These are phyloP conservation scores for Flaveria trinervia DNA, from an alignment of 129 eudicot genomes.

Conservation along the genomic window DNA sequence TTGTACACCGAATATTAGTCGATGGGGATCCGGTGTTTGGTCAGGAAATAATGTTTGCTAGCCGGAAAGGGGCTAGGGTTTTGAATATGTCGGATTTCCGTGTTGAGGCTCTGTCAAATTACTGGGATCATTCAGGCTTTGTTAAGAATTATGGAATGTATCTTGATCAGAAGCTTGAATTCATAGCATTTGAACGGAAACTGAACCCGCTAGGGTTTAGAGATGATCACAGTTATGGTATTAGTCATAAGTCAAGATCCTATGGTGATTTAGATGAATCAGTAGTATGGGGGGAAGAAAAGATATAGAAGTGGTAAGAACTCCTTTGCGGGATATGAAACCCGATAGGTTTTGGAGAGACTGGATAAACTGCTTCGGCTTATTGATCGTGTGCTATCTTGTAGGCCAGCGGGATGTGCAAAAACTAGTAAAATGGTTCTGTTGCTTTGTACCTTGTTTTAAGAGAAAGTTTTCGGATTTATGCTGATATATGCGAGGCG, in stretches of 20 bases:
- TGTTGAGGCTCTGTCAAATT: conserved; percentile 68
- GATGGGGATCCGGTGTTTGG: conserved; percentile 56
- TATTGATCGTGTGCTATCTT: conserved; percentile 59
- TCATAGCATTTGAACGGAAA: conserved; percentile 58
- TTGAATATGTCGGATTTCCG: conserved; percentile 76
- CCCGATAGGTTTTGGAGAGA: conserved; percentile 59
- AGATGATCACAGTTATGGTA: conserved; percentile 49
- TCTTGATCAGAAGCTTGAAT: conserved; percentile 70
- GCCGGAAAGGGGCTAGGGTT: conserved; percentile 59
- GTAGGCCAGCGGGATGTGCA: conserved; percentile 67
- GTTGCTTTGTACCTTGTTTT: conserved; percentile 59
- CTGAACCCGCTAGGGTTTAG: conserved; percentile 44
- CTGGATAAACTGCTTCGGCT: conserved; percentile 60
- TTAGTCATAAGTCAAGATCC: conserved; percentile 42
- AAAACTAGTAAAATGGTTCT: conserved; percentile 61
- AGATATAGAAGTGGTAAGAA: conserved; percentile 39
- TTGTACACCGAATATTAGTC: conserved; percentile 57
- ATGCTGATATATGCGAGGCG: conserved; percentile 65
- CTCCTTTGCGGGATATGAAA: conserved; percentile 54
- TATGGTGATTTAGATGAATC: conserved; percentile 55
- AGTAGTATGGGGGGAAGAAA: conserved; percentile 33
- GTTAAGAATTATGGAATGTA: conserved; percentile 64
- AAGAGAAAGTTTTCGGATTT: conserved; percentile 66
- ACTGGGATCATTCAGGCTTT: conserved; percentile 83
- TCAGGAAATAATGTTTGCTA: conserved; percentile 58